Conservation (phyloP, 768 basidiomycete species). For the Trametes coccinea region DNA sequence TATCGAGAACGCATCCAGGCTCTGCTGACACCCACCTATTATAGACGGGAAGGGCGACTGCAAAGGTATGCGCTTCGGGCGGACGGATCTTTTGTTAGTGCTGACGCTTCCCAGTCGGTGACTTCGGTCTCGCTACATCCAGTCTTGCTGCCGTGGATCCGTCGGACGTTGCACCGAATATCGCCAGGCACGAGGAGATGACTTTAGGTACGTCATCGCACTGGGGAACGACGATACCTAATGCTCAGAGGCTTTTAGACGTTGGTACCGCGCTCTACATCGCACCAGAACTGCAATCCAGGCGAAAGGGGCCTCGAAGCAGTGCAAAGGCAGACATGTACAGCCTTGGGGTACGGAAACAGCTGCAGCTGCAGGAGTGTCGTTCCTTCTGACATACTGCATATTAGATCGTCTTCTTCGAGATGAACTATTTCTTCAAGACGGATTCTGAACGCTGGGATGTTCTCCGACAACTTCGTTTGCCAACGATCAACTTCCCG, state of each 20-base stretch:
- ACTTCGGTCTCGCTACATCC: slow-evolving; percentile 90
- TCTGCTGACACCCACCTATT: background rate
- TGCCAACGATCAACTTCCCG: slow-evolving; percentile 77
- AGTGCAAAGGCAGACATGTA: slow-evolving; percentile 94
- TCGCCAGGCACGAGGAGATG: slow-evolving; percentile 62
- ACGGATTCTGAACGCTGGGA: slow-evolving; percentile 84
- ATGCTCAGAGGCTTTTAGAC: slow-evolving; percentile 42
- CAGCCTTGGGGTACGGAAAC: slow-evolving; percentile 74
- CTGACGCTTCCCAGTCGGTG: slow-evolving; percentile 60
- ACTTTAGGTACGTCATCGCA: slow-evolving; percentile 55
- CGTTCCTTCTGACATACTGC: background rate
- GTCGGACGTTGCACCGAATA: slow-evolving; percentile 54
- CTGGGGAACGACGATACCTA: background rate
- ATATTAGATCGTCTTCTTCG: slow-evolving; percentile 88
- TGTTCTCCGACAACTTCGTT: slow-evolving; percentile 78
- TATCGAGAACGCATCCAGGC: background rate
- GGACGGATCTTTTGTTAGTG: background rate
- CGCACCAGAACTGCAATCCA: slow-evolving; percentile 83
- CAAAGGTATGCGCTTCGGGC: slow-evolving; percentile 52
- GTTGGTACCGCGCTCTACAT: slow-evolving; percentile 92
- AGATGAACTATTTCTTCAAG: slow-evolving; percentile 87
- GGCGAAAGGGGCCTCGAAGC: slow-evolving; percentile 61
- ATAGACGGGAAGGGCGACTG: slow-evolving; percentile 81
- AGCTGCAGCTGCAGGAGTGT: too few species aligned
- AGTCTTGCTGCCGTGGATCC: slow-evolving; percentile 79